These are phyloP conservation scores for Trichoderma hamatum DNA, from an alignment of 2,329 filamentous ascomycete species.

Conservation along the genomic window DNA sequence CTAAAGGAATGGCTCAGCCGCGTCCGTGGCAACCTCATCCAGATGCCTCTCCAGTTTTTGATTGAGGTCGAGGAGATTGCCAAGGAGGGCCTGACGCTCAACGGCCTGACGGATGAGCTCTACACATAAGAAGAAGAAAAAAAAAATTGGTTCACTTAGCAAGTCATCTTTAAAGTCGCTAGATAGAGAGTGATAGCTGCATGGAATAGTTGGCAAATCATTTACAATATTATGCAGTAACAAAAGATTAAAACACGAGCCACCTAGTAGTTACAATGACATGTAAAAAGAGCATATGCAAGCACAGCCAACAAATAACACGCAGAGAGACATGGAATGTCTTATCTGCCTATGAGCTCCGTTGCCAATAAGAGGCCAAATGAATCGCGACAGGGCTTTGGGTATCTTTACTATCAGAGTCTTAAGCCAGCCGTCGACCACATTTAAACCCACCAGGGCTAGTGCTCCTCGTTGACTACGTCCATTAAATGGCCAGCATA, in stretches of 20 bases:
- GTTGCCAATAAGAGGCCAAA: constrained; percentile 2
- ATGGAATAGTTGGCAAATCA: background rate
- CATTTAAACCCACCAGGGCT: background rate
- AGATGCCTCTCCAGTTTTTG: constrained; percentile 90
- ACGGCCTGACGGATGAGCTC: constrained; percentile 70
- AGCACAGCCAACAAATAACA: background rate
- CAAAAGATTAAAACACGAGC: background rate
- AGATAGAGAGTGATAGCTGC: background rate
- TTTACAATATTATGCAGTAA: constrained; percentile 9
- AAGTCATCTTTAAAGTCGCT: background rate
- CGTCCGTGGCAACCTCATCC: constrained; percentile 72
- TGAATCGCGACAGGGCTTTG: background rate
- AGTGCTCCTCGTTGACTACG: background rate
- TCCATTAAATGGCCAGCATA: too few relatives aligned
- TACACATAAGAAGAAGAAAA: constrained; percentile 58
- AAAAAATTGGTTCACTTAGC: background rate
- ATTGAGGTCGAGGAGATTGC: constrained; percentile 82
- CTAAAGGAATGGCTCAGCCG: constrained; percentile 70
- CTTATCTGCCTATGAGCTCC: background rate
- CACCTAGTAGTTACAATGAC: background rate
- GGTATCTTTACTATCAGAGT: background rate
- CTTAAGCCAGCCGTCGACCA: background rate
- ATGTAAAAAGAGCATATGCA: background rate
- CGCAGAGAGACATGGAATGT: background rate
- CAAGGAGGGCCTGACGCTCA: constrained; percentile 74